Percentiles rank a stretch among this genome's conserved stretches.
These are phyloP conservation scores for Claviceps cyperi DNA, from an alignment of 2,329 filamentous ascomycete genomes.

Conservation along the genomic window DNA sequence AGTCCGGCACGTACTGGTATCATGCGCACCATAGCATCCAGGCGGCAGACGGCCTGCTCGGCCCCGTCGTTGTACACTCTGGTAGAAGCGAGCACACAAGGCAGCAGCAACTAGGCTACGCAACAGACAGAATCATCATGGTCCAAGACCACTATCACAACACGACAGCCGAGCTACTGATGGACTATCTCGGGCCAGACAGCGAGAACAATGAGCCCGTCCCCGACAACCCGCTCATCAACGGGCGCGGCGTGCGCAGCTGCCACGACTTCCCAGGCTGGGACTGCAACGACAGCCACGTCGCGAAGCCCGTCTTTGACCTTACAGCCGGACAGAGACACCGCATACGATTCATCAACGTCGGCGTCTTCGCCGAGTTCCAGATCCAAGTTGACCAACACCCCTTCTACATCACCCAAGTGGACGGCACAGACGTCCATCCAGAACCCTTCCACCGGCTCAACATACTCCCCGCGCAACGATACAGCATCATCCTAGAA, in stretches of 20 bases:
- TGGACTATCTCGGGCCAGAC: conserved; percentile 39
- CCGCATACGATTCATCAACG: conserved; percentile 53
- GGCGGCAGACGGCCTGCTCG: conserved; percentile 54
- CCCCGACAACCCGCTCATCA: conserved; percentile 50
- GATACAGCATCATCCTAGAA: conserved; percentile 52
- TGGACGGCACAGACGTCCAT: conserved; percentile 53
- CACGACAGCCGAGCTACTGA: conserved; percentile 31
- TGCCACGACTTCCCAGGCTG: conserved; percentile 23
- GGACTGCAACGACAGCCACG: conserved; percentile 28
- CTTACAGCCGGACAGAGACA: conserved; percentile 43
- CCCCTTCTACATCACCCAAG: conserved; percentile 48
- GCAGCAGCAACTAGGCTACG: conserved; percentile 17
- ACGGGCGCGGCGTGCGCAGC: conserved; percentile 29
- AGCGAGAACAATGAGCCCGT: conserved; percentile 48
- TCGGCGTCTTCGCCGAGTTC: conserved; percentile 57
- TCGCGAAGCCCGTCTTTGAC: conserved; percentile 25
- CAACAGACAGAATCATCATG: conserved; percentile 45
- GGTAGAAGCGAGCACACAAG: conserved; percentile 24
- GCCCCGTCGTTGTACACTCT: conserved; percentile 52
- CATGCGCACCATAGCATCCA: conserved; percentile 52
- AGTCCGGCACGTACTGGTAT: conserved; percentile 41
- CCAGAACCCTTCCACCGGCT: conserved; percentile 44
- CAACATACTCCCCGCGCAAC: conserved; percentile 54
- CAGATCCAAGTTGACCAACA: conserved; percentile 59
- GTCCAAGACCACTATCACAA: conserved; percentile 65